A percentile compares a stretch with the other conserved stretches of the same genome.
Conservation (phyloP, 352 stramenopile species). For the Globisporangium middletonii region DNA sequence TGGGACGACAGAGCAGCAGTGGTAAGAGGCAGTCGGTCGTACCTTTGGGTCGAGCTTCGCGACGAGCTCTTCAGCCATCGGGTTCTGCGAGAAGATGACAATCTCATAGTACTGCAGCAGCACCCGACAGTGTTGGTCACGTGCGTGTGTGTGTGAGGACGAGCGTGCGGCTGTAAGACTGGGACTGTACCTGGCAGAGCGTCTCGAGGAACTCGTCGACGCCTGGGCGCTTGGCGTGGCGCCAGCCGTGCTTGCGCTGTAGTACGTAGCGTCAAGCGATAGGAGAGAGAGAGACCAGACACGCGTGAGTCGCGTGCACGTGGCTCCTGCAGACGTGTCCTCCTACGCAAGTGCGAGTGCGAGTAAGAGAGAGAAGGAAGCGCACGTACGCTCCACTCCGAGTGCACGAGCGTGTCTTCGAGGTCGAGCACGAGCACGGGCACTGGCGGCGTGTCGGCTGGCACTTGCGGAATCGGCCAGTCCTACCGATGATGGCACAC, state of each 20-base stretch:
- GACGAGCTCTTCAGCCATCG: slow-evolving; percentile 74
- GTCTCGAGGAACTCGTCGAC: slow-evolving; percentile 86
- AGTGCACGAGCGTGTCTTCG: slow-evolving; percentile 85
- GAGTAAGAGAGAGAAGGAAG: not conserved
- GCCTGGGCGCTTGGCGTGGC: slow-evolving; percentile 78
- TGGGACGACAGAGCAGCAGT: too few species aligned
- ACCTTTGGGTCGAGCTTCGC: slow-evolving; percentile 77
- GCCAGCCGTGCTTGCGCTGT: slow-evolving; percentile 84
- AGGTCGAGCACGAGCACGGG: slow-evolving; percentile 81
- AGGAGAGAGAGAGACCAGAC: not conserved
- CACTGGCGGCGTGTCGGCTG: slow-evolving; percentile 65
- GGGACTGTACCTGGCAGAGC: slow-evolving; percentile 41
- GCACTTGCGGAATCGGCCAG: slow-evolving; percentile 80
- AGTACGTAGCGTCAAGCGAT: not conserved
- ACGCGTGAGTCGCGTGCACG: not conserved
- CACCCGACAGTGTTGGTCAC: not conserved
- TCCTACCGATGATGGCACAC: slow-evolving; percentile 24
- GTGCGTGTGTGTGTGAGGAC: not conserved
- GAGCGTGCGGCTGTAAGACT: not conserved
- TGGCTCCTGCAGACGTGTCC: too few species aligned
- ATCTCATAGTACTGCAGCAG: slow-evolving; percentile 75
- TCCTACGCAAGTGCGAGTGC: too few species aligned
- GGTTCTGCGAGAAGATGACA: slow-evolving; percentile 85
- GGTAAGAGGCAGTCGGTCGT: not conserved
- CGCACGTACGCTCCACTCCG: slow-evolving; percentile 80